These are phyloP conservation scores for Oryza officinalis DNA, from an alignment of 176 grass and related monocot species.

Conservation along the genomic window DNA sequence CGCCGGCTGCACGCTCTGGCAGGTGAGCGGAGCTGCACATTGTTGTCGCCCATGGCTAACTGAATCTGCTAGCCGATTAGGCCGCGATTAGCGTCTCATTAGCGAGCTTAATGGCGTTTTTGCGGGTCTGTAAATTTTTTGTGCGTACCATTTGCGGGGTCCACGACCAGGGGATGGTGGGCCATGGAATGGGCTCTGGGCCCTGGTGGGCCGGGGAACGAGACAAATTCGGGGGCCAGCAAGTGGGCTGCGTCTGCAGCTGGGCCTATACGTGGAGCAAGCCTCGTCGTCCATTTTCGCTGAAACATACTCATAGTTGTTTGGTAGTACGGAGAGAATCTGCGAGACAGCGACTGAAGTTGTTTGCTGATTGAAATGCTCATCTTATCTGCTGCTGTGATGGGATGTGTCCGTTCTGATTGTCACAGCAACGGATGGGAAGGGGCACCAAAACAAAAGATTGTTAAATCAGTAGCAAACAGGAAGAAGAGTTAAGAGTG, in stretches of 20 bases:
- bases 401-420: neutral
- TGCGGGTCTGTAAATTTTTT: too few relatives aligned
- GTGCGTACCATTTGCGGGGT: neutral
- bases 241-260: neutral
- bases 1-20: constrained; percentile 80
- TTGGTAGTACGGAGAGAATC: neutral
- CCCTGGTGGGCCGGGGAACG: neutral
- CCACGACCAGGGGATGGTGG: neutral
- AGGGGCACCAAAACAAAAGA: neutral
- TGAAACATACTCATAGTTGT: neutral
- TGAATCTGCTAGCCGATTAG: neutral
- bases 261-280: neutral
- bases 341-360: neutral
- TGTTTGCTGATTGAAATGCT: neutral
- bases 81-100: constrained; percentile 9
- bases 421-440: neutral
- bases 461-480: neutral
- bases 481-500: neutral
- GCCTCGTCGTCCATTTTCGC: neutral
- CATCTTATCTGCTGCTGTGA: neutral
- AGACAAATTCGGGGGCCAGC: neutral
- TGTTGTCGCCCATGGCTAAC: neutral
- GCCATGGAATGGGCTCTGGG: neutral
- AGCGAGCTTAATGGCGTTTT: constrained; percentile 18
- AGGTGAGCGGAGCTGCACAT: constrained; percentile 54